A percentile compares a stretch with the other conserved stretches of the same genome.
Evolutionary conservation across 495 filamentous ascomycete genomes (phyloP).

Genomic region (Penicillium salamii): DNA sequence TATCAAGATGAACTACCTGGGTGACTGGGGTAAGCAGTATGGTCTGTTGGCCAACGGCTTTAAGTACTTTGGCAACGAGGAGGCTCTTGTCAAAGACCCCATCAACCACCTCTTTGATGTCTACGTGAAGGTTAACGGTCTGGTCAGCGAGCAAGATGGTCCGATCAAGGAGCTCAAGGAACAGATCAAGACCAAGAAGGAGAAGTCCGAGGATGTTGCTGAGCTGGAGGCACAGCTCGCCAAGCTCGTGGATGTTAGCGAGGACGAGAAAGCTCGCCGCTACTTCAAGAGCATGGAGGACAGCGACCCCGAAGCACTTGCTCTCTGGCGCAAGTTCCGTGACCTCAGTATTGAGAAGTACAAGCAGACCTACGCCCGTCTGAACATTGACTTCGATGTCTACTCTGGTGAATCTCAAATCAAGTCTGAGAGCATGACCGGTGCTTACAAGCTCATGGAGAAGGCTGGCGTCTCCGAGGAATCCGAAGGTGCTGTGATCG

Average conservation of each 20-base stretch:
- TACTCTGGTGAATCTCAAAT: constrained; percentile 97
- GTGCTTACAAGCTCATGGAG: constrained; percentile 60
- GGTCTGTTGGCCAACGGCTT: constrained; percentile 68
- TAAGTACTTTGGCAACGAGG: constrained; percentile 61
- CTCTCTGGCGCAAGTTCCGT: constrained; percentile 82
- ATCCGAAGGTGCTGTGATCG: constrained; percentile 83
- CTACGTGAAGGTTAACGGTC: constrained; percentile 62
- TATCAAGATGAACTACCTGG: constrained; percentile 70
- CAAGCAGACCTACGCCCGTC: constrained; percentile 73
- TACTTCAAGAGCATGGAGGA: constrained; percentile 96
- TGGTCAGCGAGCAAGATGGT: constrained; percentile 48
- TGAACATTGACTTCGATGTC: constrained; percentile 91
- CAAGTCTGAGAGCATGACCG: constrained; percentile 72
- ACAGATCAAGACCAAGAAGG: constrained; percentile 51
- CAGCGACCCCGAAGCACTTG: constrained; percentile 70
- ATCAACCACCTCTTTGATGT: constrained; percentile 70
- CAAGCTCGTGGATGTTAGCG: constrained; percentile 52
- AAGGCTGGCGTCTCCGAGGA: constrained; percentile 72
- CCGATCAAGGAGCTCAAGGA: constrained; percentile 58
- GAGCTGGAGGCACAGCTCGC: constrained; percentile 48
- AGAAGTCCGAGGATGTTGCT: constrained; percentile 46
- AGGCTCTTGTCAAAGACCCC: constrained; percentile 57
- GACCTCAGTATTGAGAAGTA: constrained; percentile 86
- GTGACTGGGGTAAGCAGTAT: constrained; percentile 77
- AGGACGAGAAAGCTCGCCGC: constrained; percentile 63